These are phyloP conservation scores for Elaphomyces granulatus DNA, from an alignment of 495 filamentous ascomycete species.

Conservation along the genomic window DNA sequence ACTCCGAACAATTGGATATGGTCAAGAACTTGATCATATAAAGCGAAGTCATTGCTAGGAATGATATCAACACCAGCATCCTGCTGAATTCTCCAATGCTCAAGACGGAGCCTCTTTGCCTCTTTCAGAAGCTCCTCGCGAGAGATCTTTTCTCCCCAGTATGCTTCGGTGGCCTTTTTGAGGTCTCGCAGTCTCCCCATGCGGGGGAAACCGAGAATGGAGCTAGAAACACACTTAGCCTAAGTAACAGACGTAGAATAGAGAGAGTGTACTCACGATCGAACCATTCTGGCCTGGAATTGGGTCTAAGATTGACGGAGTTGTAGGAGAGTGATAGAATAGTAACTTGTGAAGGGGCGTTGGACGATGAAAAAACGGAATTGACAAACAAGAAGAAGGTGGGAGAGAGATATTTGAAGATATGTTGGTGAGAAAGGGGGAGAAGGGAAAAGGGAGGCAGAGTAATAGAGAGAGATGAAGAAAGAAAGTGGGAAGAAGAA, in stretches of 20 bases:
- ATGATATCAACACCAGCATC: slow-evolving; percentile 92
- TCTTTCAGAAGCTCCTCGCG: slow-evolving; percentile 76
- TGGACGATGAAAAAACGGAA: slow-evolving; percentile 6
- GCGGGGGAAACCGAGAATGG: slow-evolving; percentile 74
- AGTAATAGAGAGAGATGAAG: slow-evolving; percentile 3
- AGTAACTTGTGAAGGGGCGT: slow-evolving; percentile 7
- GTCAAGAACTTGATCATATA: slow-evolving; percentile 96
- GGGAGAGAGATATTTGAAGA: slow-evolving; percentile 2
- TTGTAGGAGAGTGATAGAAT: slow-evolving; percentile 9
- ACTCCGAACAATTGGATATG: slow-evolving; percentile 98
- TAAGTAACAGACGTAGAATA: slow-evolving; percentile 5
- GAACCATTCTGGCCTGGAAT: slow-evolving; percentile 55
- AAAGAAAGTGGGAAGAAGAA: slow-evolving; percentile 6
- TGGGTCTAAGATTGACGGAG: slow-evolving; percentile 7
- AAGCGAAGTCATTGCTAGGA: slow-evolving; percentile 98
- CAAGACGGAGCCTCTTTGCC: slow-evolving; percentile 88
- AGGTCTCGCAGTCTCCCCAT: slow-evolving; percentile 97
- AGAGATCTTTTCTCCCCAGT: slow-evolving; percentile 91
- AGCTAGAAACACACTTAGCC: slow-evolving; percentile 6
- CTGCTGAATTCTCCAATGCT: slow-evolving; percentile 99
- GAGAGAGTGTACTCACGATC: slow-evolving; percentile 41
- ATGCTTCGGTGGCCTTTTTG: slow-evolving; percentile 97
- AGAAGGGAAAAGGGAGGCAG: background rate
- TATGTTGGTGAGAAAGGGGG: background rate
- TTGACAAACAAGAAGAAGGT: slow-evolving; percentile 1